These are phyloP conservation scores for Thalassiosira tumida DNA, from an alignment of 352 stramenopile genomes.

Conservation along the genomic window DNA sequence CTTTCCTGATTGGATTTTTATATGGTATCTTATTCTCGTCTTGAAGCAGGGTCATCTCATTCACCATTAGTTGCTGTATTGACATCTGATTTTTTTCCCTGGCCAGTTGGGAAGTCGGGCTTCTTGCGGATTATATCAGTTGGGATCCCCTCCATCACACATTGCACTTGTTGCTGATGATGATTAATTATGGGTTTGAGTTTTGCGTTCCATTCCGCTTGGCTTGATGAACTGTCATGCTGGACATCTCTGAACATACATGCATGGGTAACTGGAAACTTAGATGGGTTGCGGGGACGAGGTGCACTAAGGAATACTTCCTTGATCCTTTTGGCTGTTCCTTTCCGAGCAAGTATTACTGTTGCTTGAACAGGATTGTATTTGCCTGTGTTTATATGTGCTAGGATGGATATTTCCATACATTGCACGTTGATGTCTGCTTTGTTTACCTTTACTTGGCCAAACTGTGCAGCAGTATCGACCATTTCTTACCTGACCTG, in stretches of 20 bases:
- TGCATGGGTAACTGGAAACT: neutral
- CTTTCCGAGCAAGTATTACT: neutral
- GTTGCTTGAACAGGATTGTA: neutral
- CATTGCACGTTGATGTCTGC: neutral
- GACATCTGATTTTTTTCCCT: neutral
- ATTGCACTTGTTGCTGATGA: neutral
- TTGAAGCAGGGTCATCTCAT: neutral
- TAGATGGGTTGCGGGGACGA: neutral
- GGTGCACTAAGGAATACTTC: neutral
- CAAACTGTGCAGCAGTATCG: neutral
- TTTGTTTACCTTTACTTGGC: neutral
- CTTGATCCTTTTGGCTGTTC: neutral
- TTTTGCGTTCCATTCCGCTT: neutral
- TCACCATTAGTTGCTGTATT: neutral
- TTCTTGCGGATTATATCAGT: neutral
- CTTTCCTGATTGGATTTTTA: neutral
- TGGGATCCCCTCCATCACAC: neutral
- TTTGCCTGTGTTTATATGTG: neutral
- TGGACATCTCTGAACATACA: neutral
- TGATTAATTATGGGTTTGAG: neutral
- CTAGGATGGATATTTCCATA: neutral
- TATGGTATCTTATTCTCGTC: neutral
- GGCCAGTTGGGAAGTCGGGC: neutral
- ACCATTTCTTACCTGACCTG: neutral
- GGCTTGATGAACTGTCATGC: neutral